phyloP scores from a whole-genome alignment of 768 basidiomycete genomes.

The Lyophyllum shimeji region DNA sequence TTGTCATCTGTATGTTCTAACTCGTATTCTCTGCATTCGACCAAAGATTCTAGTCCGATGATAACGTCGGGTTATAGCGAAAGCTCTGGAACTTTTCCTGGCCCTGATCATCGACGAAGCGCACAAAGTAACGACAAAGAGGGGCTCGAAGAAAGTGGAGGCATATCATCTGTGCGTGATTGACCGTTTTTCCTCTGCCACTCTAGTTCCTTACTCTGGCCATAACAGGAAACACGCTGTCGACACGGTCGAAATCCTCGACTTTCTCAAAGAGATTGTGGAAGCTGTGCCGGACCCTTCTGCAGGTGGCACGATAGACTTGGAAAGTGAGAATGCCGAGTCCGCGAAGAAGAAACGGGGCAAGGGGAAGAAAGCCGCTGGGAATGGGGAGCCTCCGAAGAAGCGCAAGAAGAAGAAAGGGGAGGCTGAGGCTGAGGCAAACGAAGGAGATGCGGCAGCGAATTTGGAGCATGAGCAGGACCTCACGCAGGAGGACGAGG shows the following conservation, averaged over 20 bases:
- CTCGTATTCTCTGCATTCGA: not conserved
- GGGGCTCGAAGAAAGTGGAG: slow-evolving; percentile 88
- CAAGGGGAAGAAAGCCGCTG: slow-evolving; percentile 50
- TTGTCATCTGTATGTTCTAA: slow-evolving; percentile 82
- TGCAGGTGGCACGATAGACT: slow-evolving; percentile 73
- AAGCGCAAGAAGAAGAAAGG: slow-evolving; percentile 50
- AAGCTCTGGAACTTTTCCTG: slow-evolving; percentile 92
- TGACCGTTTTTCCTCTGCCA: not conserved
- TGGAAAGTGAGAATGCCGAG: slow-evolving; percentile 60
- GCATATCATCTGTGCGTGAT: slow-evolving; percentile 86
- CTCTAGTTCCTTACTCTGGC: not conserved
- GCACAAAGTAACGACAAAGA: slow-evolving; percentile 71
- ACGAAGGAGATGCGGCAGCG: slow-evolving; percentile 25
- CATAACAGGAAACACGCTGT: slow-evolving; percentile 84
- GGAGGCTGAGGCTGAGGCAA: slow-evolving; percentile 30
- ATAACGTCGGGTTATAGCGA: slow-evolving; percentile 54
- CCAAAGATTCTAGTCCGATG: not conserved
- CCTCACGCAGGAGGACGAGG: slow-evolving; percentile 17
- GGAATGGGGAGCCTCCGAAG: slow-evolving; percentile 40
- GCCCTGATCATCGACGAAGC: slow-evolving; percentile 81
- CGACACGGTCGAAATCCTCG: slow-evolving; percentile 82
- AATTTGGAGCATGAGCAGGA: slow-evolving; percentile 24
- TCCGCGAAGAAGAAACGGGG: slow-evolving; percentile 57
- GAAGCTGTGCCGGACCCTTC: slow-evolving; percentile 85
- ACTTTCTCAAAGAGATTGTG: slow-evolving; percentile 93